Base-by-base conservation (phyloP, 805 yeast genomes). In the Wickerhamomyces ciferrii region DNA sequence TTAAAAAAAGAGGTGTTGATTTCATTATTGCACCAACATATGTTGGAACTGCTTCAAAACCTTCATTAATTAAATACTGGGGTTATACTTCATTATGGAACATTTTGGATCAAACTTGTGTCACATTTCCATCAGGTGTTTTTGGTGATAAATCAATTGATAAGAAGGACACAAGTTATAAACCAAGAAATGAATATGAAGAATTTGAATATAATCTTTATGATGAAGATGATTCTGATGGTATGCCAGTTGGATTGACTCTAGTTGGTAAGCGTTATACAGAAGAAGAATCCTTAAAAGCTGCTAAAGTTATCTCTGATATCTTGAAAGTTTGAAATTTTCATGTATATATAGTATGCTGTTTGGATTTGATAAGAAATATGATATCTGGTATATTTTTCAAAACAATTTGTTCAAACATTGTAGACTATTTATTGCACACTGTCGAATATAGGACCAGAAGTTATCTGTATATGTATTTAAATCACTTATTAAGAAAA, bases 51-150 rank as follows among this genome's bases (percentile, higher is more conserved):
- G 88, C 94, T n/a, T 87, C 89, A 39, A 74, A 74, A 45, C 78
- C 84, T 20, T 78, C 75, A 41, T 71, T 74, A 43, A 75, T 84
- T 7, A 78, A 76, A 61, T 84, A 83, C 65, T 87, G 94, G 91
- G 85, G 90, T 3, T 87, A 87, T 70, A 84, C 92, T 5, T 68
- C 89, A 2, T 71, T 84, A 51, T 87, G 81, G 78, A 86, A 86
- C 66, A 59, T 85, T 48, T 63, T 84, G 51, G 95, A 87, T 62
- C 72, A 79, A 58, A 90, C 95, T 37, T 78, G 82, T 36, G 76
- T 83, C 49, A 71, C 74, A 1, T 69, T 79, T 66, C 89, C 85
- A 55, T 75, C 87, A 5, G 80, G 83, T 20, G 63, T 79, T 54
- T 65, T 59, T 54, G 83, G 38, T 46, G 81, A 81, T 55, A 53